Base-by-base conservation (phyloP, 768 basidiomycete species). In the Russula sp. region DNA sequence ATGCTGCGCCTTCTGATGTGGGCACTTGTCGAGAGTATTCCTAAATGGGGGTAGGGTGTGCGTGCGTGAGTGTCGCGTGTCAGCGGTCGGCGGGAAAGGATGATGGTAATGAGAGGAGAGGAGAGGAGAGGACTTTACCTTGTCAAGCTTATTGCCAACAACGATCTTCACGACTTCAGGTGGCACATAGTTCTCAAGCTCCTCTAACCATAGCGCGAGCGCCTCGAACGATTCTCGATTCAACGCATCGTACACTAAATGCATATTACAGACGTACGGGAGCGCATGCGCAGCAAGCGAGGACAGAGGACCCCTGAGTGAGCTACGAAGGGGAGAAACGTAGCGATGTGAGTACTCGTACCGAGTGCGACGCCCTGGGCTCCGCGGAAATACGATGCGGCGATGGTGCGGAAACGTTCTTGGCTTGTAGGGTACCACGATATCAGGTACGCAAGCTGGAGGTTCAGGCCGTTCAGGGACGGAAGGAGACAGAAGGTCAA, bases 111-210 rank as follows among this genome's bases (percentile, higher is more conserved):
- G 18, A 22, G 26, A 28, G 4, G 9, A 16, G 13, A 10, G n/a
- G n/a, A n/a, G n/a, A n/a, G 36, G 40, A 1, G 18, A 6, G 40
- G 44, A 10, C 40, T 44, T 38, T 40, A 85, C 90, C 82, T 95
- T 96, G 79, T 98, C 94, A 20, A 96, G 79, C 76, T 98, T 99
- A 77, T 90, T 90, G 36, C 92, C 96, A 2, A 99, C 94, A 24
- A 99, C 83, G 71, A 98, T 93, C 83, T 94, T 93, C 53, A 93
- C 90, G 22, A 97, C 91, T 1, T 88, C 87, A 22, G 80, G 79
- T 2, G 86, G 86, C 59, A 94, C 91, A n/a, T 97, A 98, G 13
- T 92, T 95, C 72, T 97, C 94, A 7, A 98, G 85, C 73, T 98
- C 95, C 57, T 84, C 84, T 73, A 84, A 89, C 96, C 96, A 99